Base-by-base conservation (phyloP, 352 stramenopile genomes). In the Phytophthora litchii region DNA sequence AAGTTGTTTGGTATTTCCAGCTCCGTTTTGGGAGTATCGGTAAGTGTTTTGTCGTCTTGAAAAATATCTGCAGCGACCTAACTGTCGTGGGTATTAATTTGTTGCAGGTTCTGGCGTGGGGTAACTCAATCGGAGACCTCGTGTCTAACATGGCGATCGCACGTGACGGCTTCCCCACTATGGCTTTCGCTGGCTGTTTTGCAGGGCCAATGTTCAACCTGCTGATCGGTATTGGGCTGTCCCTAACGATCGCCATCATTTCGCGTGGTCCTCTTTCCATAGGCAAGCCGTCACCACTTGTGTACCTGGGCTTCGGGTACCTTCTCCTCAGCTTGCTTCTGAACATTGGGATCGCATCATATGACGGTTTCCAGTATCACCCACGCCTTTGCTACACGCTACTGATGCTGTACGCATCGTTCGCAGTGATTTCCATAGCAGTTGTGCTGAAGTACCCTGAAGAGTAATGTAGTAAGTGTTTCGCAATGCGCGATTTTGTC, bases 141-240 rank as follows among this genome's bases (percentile, higher is more conserved):
- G 80, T 92, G 7, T 90, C 85, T 3, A 89, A 92, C 53, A 91
- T 85, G 21, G 79, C 85, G 0, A 92, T 94, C 45, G 85, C 85
- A 5, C 72, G 83, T 11, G 82, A 92, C 42, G 85, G 85, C 5
- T 92, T 92, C 46, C 85, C 85, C 1, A 89, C 79, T 4, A 94
- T 94, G 85, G 83, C 85, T 7, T 92, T 94, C 32, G 82, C 82
- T 14, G 83, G 85, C 17, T 94, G 85, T 64, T 94, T 94, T 41
- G 85, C 82, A 17, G 83, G 85, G 0, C 85, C 85, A 14, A 89
- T 92, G 75, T 92, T 92, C 63, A 91, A 92, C 31, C 54, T 94
- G 25, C 70, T 94, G 10, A 56, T 92, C 5, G 84, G 84, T 17
- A 78, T 92, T 27, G 84, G 84, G 3, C 35, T 89, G 13, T 83